Conservation (phyloP, 2,329 filamentous ascomycete genomes). For the Microdochium bolleyi region DNA sequence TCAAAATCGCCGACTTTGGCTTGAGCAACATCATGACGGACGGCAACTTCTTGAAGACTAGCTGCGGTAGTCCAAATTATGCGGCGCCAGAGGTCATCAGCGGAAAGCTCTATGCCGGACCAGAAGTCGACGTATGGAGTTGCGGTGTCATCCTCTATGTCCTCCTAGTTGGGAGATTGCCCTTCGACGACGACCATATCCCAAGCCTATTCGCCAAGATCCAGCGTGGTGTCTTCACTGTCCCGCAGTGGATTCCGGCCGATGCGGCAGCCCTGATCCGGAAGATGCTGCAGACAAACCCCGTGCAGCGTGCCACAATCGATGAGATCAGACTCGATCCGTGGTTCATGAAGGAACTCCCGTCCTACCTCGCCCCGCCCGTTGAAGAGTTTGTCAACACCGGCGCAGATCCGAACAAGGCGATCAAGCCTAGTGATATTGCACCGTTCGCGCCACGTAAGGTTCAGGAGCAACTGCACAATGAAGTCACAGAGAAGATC, state of each 20-base stretch:
- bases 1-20: slow-evolving; percentile 98
- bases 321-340: slow-evolving; percentile 87
- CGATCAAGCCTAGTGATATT: slow-evolving; percentile 76
- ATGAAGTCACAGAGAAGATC: slow-evolving; percentile 89
- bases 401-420: slow-evolving; percentile 86
- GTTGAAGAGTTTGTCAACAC: slow-evolving; percentile 90
- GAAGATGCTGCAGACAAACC: slow-evolving; percentile 91
- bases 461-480: slow-evolving; percentile 82
- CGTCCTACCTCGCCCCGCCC: slow-evolving; percentile 77
- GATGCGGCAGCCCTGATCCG: slow-evolving; percentile 79
- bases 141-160: slow-evolving; percentile 88
- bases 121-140: slow-evolving; percentile 98
- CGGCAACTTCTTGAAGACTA: slow-evolving; percentile 97
- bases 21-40: slow-evolving; percentile 99
- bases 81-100: slow-evolving; percentile 97
- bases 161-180: slow-evolving; percentile 71
- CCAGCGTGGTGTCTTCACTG: slow-evolving; percentile 84
- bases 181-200: slow-evolving; percentile 98
- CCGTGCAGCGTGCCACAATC: slow-evolving; percentile 88
- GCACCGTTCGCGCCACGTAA: slow-evolving; percentile 70
- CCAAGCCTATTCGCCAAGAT: slow-evolving; percentile 98
- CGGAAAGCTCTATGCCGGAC: slow-evolving; percentile 93
- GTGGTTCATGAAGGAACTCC: slow-evolving; percentile 86
- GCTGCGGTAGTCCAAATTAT: slow-evolving; percentile 96
- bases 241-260: slow-evolving; percentile 82